Conservation (phyloP, 495 filamentous ascomycete genomes). For the Arthonia radiata region DNA sequence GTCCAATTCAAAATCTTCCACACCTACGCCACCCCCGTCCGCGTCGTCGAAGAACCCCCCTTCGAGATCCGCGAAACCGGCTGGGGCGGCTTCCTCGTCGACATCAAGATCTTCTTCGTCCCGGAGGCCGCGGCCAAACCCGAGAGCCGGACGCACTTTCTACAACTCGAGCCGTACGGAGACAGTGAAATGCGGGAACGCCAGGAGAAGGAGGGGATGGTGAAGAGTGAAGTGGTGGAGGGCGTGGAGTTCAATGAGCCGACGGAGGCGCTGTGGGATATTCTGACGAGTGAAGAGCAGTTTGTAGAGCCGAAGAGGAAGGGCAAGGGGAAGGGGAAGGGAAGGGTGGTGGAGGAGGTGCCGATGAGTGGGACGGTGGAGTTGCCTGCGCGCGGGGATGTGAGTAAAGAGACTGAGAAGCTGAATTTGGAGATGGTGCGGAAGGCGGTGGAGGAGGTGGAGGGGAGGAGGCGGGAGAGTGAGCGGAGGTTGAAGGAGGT, state of each 20-base stretch:
- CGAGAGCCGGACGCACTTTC: constrained; percentile 67
- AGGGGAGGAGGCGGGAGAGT: no score
- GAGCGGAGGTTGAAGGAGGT: no score
- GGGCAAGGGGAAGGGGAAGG: constrained; percentile 16
- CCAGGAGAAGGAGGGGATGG: constrained; percentile 34
- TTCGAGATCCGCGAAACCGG: constrained; percentile 81
- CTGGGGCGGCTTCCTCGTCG: constrained; percentile 94
- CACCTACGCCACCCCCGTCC: constrained; percentile 67
- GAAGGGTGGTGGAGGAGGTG: constrained; percentile 1
- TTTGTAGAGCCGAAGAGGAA: constrained; percentile 21
- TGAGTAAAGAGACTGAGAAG: constrained; percentile 52
- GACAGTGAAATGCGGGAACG: constrained; percentile 46
- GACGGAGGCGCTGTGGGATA: constrained; percentile 63
- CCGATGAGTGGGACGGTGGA: constrained; percentile 33
- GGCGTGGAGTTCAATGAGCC: constrained; percentile 93
- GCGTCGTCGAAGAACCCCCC: constrained; percentile 44
- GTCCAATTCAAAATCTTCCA: constrained; percentile 96
- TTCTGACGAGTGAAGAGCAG: constrained; percentile 31
- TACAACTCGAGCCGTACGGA: constrained; percentile 80
- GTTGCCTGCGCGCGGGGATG: constrained; percentile 44
- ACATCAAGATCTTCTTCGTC: constrained; percentile 76
- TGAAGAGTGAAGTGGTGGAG: constrained; percentile 60
- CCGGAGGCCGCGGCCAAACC: constrained; percentile 71
- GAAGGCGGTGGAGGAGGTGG: constrained; percentile 38
- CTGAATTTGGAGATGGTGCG: constrained; percentile 34